These are phyloP conservation scores for Botrytis fragariae DNA, from an alignment of 2,329 filamentous ascomycete genomes.

Conservation along the genomic window DNA sequence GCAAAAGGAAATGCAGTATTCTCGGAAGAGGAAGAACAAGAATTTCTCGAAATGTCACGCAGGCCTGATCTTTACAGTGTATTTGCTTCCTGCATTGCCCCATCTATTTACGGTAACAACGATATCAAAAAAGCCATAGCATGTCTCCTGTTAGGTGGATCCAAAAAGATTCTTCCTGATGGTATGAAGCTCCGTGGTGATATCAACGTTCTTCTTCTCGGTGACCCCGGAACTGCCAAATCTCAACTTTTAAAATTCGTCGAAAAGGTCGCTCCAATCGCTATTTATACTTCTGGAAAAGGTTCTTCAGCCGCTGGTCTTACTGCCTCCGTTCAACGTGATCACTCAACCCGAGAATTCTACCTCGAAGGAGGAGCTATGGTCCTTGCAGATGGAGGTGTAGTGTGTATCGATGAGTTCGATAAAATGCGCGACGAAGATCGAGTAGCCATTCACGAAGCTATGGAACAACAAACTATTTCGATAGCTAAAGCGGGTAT, in stretches of 20 bases:
- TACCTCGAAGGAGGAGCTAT: conserved; percentile 98
- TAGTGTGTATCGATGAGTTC: conserved; percentile 98
- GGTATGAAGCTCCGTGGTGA: conserved; percentile 97
- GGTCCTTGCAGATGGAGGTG: conserved; percentile 94
- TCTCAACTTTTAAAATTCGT: conserved; percentile 97
- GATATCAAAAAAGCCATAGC: conserved; percentile 98
- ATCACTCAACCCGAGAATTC: conserved; percentile 89
- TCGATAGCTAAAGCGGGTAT: conserved; percentile 98
- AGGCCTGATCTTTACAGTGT: conserved; percentile 88
- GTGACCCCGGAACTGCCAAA: conserved; percentile 97
- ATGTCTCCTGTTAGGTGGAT: conserved; percentile 88
- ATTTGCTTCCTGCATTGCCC: conserved; percentile 89
- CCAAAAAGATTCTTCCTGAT: conserved; percentile 95
- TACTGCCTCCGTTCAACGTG: conserved; percentile 93
- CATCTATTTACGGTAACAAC: conserved; percentile 92
- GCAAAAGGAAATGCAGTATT: conserved; percentile 82
- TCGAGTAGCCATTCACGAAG: conserved; percentile 96
- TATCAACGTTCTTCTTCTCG: conserved; percentile 94
- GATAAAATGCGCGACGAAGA: conserved; percentile 99
- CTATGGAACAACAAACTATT: conserved; percentile 99
- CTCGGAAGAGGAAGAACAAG: conserved; percentile 94
- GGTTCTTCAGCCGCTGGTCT: conserved; percentile 96
- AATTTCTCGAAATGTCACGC: conserved; percentile 87
- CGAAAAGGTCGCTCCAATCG: conserved; percentile 91
- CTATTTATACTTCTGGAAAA: conserved; percentile 98